phyloP scores from a whole-genome alignment of 2,329 filamentous ascomycete genomes.

The Penicillium sp. region DNA sequence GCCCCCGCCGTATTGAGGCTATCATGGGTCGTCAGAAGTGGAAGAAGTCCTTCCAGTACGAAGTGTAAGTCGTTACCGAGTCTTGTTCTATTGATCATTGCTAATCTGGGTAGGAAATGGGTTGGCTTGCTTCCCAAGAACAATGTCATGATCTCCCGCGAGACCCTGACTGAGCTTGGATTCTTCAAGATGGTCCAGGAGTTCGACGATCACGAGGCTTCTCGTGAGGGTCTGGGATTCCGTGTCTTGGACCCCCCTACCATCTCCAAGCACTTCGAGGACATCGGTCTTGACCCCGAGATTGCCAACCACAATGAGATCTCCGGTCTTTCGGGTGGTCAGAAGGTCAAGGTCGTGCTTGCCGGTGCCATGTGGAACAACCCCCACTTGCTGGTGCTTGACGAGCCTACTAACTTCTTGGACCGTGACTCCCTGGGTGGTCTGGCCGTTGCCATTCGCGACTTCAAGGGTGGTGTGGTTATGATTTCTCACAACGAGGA shows the following conservation, averaged over 20 bases:
- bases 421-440: constrained; percentile 96
- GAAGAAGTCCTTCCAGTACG: constrained; percentile 99
- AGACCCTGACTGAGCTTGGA: constrained; percentile 81
- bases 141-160: constrained; percentile 89
- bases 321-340: constrained; percentile 88
- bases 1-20: constrained; percentile 74
- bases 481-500: constrained; percentile 99
- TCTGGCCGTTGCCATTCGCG: constrained; percentile 93
- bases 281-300: constrained; percentile 91
- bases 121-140: constrained; percentile 80
- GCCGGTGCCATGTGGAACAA: constrained; percentile 99
- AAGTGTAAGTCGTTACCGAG: constrained; percentile 63
- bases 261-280: constrained; percentile 97
- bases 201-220: constrained; percentile 97
- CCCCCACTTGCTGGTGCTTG: constrained; percentile 92
- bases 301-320: constrained; percentile 99
- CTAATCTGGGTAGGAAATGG: constrained; percentile 68
- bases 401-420: constrained; percentile 99
- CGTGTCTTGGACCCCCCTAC: constrained; percentile 87
- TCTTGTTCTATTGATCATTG: background rate
- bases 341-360: constrained; percentile 98
- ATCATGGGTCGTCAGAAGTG: constrained; percentile 96
- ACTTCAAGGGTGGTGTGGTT: constrained; percentile 97
- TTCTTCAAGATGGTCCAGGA: constrained; percentile 95
- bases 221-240: constrained; percentile 96